phyloP scores from a whole-genome alignment of 345 rosid species.

The Dipteronia dyeriana region DNA sequence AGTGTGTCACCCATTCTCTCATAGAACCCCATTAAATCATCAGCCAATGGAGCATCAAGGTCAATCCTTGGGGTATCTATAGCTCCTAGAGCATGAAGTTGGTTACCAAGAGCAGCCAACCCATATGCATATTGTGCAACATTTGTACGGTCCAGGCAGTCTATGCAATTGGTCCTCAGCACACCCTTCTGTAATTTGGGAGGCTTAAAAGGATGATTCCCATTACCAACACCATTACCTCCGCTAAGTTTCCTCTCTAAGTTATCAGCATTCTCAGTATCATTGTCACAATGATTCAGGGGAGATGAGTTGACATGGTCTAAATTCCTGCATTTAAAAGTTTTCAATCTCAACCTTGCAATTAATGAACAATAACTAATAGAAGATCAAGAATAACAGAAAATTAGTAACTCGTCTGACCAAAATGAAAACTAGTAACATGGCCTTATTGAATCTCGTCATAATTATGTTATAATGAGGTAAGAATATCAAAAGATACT shows the following conservation, averaged over 20 bases:
- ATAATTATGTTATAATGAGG: constrained; percentile 8
- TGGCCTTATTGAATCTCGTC: neutral
- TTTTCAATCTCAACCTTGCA: constrained; percentile 25
- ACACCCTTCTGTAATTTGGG: constrained; percentile 82
- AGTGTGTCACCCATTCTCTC: constrained; percentile 91
- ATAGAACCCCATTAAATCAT: constrained; percentile 79
- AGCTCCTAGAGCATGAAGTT: constrained; percentile 81
- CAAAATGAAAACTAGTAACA: constrained; percentile 6
- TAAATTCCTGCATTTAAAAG: constrained; percentile 51
- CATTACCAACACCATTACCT: constrained; percentile 45
- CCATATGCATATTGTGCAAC: constrained; percentile 98
- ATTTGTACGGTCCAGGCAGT: constrained; percentile 98
- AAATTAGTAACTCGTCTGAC: neutral
- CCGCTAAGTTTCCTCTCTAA: constrained; percentile 46
- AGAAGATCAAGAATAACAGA: neutral
- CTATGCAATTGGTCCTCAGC: constrained; percentile 96
- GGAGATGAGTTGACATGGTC: constrained; percentile 40
- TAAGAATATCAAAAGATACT: constrained; percentile 11
- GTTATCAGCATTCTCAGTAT: constrained; percentile 44
- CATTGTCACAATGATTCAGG: constrained; percentile 42
- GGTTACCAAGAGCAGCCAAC: constrained; percentile 90
- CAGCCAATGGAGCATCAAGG: constrained; percentile 80
- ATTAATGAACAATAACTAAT: constrained; percentile 10
- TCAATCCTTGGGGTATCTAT: constrained; percentile 66
- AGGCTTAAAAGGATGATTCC: constrained; percentile 50